Evolutionary conservation across 176 grass and related monocot species (phyloP).

Genomic region (Echinochloa phyllopogon): DNA sequence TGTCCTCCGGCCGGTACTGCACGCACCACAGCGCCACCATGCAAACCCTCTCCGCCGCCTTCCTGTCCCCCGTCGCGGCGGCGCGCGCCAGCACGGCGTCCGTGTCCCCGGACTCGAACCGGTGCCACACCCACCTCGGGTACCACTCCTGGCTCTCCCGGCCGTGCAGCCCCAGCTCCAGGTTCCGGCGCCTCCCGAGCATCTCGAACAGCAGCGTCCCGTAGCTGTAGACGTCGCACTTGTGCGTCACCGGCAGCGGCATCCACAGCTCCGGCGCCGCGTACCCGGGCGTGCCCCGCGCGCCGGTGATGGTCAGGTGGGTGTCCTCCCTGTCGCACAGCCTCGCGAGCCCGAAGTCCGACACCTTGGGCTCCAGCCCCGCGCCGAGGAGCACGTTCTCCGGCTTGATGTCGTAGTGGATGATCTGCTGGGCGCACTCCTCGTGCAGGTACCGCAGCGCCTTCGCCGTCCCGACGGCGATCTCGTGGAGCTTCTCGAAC

Average conservation of each 20-base stretch:
- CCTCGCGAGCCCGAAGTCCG: constrained; percentile 74
- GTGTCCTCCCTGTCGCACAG: constrained; percentile 64
- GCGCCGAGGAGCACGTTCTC: constrained; percentile 65
- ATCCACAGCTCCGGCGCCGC: constrained; percentile 79
- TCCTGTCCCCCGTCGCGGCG: constrained; percentile 1
- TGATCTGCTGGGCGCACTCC: constrained; percentile 65
- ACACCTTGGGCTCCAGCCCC: constrained; percentile 55
- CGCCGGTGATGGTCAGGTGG: constrained; percentile 62
- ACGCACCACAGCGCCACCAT: constrained; percentile 79
- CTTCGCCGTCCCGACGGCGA: constrained; percentile 63
- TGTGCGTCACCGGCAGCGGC: constrained; percentile 66
- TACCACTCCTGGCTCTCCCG: constrained; percentile 74
- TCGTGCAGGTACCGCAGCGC: constrained; percentile 73
- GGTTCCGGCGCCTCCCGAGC: constrained; percentile 64
- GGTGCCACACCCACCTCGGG: constrained; percentile 65
- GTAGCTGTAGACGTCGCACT: constrained; percentile 80
- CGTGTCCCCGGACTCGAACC: constrained; percentile 41
- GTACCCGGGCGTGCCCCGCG: constrained; percentile 65
- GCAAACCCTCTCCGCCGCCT: constrained; percentile 57
- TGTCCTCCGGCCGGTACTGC: constrained; percentile 63
- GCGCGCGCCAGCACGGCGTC: constrained; percentile 36
- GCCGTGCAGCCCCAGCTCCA: constrained; percentile 43
- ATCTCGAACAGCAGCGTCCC: constrained; percentile 82
- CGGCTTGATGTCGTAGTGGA: constrained; percentile 87
- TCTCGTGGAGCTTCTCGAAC: constrained; percentile 49